A percentile compares a stretch with the other conserved stretches of the same genome.
Conservation (phyloP, 306 rosid genomes). For the Carpinus fangiana region DNA sequence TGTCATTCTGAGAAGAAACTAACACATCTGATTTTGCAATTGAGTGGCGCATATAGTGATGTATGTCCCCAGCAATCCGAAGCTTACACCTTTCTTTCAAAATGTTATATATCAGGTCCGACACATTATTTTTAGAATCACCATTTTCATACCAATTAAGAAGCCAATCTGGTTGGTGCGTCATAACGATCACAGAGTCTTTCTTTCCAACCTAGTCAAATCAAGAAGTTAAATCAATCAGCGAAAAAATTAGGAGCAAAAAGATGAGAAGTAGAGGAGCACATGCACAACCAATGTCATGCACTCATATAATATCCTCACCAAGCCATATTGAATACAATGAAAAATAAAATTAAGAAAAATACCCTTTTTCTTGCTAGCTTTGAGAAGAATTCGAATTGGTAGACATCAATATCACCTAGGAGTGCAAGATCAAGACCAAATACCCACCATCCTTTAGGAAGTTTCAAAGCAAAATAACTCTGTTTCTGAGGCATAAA, state of each 20-base stretch:
- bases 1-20: background rate
- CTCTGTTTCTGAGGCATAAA: constrained; percentile 95
- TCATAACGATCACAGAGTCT: constrained; percentile 79
- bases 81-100: constrained; percentile 86
- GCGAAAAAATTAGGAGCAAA: background rate
- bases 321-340: background rate
- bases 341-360: constrained; percentile 14
- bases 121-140: constrained; percentile 73
- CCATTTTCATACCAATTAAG: constrained; percentile 86
- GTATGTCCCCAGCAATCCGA: constrained; percentile 95
- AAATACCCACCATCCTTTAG: constrained; percentile 93
- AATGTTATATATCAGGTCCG: constrained; percentile 73
- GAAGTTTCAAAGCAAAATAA: constrained; percentile 91
- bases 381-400: constrained; percentile 88
- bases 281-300: background rate
- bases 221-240: constrained; percentile 24
- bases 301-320: constrained; percentile 1
- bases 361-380: constrained; percentile 66
- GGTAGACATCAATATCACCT: constrained; percentile 91
- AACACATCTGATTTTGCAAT: constrained; percentile 52
- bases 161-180: constrained; percentile 96
- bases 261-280: background rate
- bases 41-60: constrained; percentile 97
- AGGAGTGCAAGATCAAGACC: constrained; percentile 95
- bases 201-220: constrained; percentile 62